phyloP scores from a whole-genome alignment of 2,329 filamentous ascomycete genomes.

The Alternaria infectoria region DNA sequence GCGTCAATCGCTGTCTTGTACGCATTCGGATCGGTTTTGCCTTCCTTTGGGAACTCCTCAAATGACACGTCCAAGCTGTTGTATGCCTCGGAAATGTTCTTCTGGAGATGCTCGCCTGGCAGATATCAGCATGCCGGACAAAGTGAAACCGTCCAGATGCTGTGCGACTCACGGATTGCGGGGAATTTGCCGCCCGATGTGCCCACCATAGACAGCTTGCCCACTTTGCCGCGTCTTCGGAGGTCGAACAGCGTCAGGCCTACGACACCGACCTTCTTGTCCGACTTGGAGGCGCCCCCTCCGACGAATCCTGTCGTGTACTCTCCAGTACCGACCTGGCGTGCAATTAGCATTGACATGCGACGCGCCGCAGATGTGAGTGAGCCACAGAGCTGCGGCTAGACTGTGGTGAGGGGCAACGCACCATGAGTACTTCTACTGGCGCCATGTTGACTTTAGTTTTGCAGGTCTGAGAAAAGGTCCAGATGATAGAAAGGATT shows the following conservation, averaged over 20 bases:
- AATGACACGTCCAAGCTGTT: conserved; percentile 89
- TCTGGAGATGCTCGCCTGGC: conserved; percentile 79
- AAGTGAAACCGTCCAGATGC: not conserved
- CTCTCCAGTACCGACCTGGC: conserved; percentile 83
- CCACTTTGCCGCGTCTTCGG: conserved; percentile 85
- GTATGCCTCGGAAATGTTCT: conserved; percentile 88
- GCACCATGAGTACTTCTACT: conserved; percentile 57
- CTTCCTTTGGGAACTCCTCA: conserved; percentile 78
- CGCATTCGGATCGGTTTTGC: conserved; percentile 74
- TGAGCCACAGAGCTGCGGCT: too few species aligned
- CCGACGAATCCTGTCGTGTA: conserved; percentile 96
- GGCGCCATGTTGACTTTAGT: conserved; percentile 52
- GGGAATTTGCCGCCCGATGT: conserved; percentile 89
- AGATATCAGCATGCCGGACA: conserved; percentile 21
- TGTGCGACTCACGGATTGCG: conserved; percentile 73
- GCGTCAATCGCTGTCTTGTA: conserved; percentile 91
- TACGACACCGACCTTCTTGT: conserved; percentile 96
- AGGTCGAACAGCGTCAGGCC: conserved; percentile 89
- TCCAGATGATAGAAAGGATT: conserved; percentile 3
- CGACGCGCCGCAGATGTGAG: conserved; percentile 3
- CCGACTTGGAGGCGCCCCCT: conserved; percentile 79
- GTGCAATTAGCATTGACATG: conserved; percentile 12
- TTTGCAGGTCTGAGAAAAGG: not conserved
- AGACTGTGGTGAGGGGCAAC: conserved; percentile 19
- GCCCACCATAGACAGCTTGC: conserved; percentile 85